phyloP scores from a whole-genome alignment of 192 early-diverging fungal genomes.

The Backusella macrospora region DNA sequence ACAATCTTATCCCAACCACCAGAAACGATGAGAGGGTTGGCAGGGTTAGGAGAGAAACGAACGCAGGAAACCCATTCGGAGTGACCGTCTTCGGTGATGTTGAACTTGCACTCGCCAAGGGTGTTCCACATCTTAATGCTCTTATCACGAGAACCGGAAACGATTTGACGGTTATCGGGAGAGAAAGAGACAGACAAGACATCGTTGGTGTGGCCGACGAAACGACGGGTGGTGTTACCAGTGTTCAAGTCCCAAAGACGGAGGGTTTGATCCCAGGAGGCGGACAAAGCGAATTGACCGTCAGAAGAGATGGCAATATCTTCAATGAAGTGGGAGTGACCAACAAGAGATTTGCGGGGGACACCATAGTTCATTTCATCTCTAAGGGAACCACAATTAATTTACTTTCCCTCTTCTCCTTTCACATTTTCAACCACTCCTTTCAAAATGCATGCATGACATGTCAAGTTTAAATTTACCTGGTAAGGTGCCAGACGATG shows the following conservation, averaged over 20 bases:
- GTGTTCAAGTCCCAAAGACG: conserved; percentile 98
- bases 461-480: background rate
- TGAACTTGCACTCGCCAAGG: conserved; percentile 99
- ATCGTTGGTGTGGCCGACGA: conserved; percentile 96
- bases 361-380: conserved; percentile 92
- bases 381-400: conserved; percentile 29
- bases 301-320: conserved; percentile 98
- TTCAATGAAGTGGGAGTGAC: conserved; percentile 99
- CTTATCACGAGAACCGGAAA: conserved; percentile 97
- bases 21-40: conserved; percentile 96
- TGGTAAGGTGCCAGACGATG: conserved; percentile 94
- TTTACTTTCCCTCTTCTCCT: background rate
- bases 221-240: conserved; percentile 93
- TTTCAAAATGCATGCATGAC: background rate
- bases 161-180: conserved; percentile 99
- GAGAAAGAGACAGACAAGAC: conserved; percentile 99
- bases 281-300: conserved; percentile 97
- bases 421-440: background rate
- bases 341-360: conserved; percentile 85
- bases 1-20: conserved; percentile 99
- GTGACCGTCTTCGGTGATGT: conserved; percentile 95
- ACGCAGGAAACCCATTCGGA: conserved; percentile 99
- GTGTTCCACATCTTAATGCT: conserved; percentile 99
- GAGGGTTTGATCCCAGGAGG: conserved; percentile 99
- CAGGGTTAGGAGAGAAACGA: conserved; percentile 98